Percentiles rank a stretch among this genome's conserved stretches.
Evolutionary conservation across 768 basidiomycete species (phyloP).

Genomic region (Termitomyces sp.): DNA sequence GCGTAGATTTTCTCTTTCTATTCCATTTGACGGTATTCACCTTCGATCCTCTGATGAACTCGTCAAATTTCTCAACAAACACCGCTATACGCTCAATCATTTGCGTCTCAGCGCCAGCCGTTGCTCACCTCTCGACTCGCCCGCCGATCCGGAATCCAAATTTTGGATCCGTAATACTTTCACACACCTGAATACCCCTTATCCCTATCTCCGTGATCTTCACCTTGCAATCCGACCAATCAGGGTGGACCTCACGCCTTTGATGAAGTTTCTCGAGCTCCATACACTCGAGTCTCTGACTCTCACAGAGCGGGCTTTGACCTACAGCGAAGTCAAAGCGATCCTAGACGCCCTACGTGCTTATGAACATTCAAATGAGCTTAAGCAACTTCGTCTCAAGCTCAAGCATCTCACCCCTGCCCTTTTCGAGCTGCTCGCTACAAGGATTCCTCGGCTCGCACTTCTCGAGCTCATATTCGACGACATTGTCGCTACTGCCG

Average conservation of each 20-base stretch:
- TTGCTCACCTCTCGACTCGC: conserved; percentile 19
- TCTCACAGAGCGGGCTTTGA: conserved; percentile 35
- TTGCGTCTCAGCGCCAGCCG: conserved; percentile 33
- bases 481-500: conserved; percentile 15
- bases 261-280: conserved; percentile 28
- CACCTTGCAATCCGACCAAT: conserved; percentile 39
- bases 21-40: conserved; percentile 44
- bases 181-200: conserved; percentile 23
- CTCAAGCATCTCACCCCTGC: conserved; percentile 23
- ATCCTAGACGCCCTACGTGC: conserved; percentile 24
- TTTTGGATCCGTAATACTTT: conserved; percentile 43
- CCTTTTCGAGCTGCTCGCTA: conserved; percentile 22
- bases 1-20: conserved; percentile 34
- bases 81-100: conserved; percentile 31
- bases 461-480: conserved; percentile 22
- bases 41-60: conserved; percentile 32
- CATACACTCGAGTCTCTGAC: conserved; percentile 30
- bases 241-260: conserved; percentile 24
- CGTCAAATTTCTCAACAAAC: conserved; percentile 32
- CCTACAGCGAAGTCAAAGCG: conserved; percentile 24
- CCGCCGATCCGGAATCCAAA: conserved; percentile 25
- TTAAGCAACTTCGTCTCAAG: conserved; percentile 20
- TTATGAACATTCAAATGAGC: conserved; percentile 5
- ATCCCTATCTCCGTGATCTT: conserved; percentile 30
- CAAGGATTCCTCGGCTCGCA: conserved; percentile 19